Conservation (phyloP, 306 rosid genomes). For the Malus sieversii region DNA sequence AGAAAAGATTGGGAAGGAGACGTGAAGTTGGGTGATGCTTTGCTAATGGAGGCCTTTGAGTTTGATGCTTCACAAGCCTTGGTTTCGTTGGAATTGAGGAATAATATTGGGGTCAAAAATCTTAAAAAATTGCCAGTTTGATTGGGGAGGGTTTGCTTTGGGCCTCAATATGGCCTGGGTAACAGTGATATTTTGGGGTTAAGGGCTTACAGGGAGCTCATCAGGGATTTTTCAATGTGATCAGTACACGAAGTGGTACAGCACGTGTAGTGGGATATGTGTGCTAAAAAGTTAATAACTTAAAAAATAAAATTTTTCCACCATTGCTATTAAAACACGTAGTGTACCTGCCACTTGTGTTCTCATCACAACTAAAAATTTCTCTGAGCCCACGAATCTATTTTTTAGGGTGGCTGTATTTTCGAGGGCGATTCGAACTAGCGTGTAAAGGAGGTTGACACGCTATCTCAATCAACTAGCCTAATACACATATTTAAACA, state of each 20-base stretch:
- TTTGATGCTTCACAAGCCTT: neutral
- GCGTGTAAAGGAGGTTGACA: neutral
- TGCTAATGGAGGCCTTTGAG: neutral
- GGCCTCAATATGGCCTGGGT: neutral
- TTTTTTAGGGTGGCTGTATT: no score
- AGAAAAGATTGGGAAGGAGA: slow-evolving; percentile 9
- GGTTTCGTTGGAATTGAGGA: neutral
- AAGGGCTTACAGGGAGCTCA: neutral
- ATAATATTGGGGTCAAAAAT: neutral
- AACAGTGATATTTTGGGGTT: neutral
- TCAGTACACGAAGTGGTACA: no score
- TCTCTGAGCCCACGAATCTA: no score
- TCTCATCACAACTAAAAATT: no score
- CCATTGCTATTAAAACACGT: no score
- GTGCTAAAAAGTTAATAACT: no score
- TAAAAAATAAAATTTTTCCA: no score
- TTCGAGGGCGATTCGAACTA: neutral
- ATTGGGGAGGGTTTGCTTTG: neutral
- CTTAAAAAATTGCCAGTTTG: neutral
- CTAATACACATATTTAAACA: no score
- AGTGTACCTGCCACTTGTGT: no score
- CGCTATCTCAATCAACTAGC: neutral
- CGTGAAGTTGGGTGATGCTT: slow-evolving; percentile 19
- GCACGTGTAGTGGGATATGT: no score
- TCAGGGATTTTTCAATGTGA: no score